Base-by-base conservation (phyloP, 805 yeast genomes). In the Blastobotrys mokoenaii region DNA sequence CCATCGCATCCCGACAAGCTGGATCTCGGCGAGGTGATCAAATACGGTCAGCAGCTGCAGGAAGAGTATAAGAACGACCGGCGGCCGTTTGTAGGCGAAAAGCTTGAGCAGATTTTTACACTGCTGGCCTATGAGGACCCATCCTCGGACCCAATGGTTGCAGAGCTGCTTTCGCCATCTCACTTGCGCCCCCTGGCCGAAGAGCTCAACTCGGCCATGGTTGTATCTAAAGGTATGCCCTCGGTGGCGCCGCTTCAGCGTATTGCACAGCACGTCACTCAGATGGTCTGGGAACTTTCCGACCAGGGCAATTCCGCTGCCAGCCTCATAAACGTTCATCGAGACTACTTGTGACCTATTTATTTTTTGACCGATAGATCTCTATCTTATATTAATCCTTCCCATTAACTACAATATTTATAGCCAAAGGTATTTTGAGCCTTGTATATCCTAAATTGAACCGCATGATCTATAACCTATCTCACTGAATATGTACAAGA, bases 41-140 rank as follows among this genome's bases (percentile, higher is more conserved):
- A 51, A 25, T 69, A 57, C 48, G 77, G 77, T 3, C 69, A 68
- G 46, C 31, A 54, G 10, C 52, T 76, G 38, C 62, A 66, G 41
- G 46, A 52, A 2, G 48, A 58, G 20, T 73, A 61, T 47, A 56
- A 53, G 11, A 47, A 53, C 32, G 53, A 52, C 22, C 38, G 56
- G 2, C 61, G 66, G n/a, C 51, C 60, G 2, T 55, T 55, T n/a
- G 65, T 67, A 35, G 64, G 62, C 27, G 60, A 62, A 6, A 63
- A 64, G 47, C 54, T 80, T 27, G 64, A 68, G 34, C 72, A 73
- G 37, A 64, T 78, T 0, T 74, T 77, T 6, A 65, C 76, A 2
- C 58, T 80, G 25, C 56, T 79, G 39, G 79, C 82, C 2, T 79
- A 71, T 50, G 70, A 70, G 8, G 65, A 77, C 43, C 81, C 82